These are phyloP conservation scores for Mortierella sp. DNA, from an alignment of 371 early-diverging fungal genomes.

Conservation along the genomic window DNA sequence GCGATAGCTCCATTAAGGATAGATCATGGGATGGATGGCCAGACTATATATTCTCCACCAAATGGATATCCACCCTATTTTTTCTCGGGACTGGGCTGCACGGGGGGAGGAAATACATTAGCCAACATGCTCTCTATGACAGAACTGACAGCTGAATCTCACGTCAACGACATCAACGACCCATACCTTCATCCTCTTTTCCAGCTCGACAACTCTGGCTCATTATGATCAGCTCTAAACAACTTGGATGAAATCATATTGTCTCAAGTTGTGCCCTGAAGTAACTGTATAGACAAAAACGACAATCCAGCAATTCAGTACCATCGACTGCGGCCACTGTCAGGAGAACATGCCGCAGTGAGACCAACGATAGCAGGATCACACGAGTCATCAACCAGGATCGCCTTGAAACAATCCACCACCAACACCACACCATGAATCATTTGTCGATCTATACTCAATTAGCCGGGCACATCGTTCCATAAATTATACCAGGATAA, in stretches of 20 bases:
- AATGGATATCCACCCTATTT: neutral
- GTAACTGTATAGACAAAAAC: neutral
- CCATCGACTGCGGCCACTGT: no score
- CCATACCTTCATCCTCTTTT: neutral
- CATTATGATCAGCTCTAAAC: constrained; percentile 4
- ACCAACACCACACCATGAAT: no score
- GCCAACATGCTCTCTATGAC: neutral
- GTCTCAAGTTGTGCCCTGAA: no score
- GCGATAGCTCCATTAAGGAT: constrained; percentile 14
- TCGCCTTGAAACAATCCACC: no score
- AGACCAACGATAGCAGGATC: no score
- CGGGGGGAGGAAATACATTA: neutral
- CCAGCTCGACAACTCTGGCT: neutral
- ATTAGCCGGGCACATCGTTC: neutral
- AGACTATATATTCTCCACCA: neutral
- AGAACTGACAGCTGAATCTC: neutral
- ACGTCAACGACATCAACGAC: neutral
- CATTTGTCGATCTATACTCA: neutral
- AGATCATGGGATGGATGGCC: constrained; percentile 45
- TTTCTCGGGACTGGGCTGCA: neutral
- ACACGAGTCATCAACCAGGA: no score
- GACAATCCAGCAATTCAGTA: no score
- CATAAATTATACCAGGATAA: neutral
- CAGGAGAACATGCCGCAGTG: no score
- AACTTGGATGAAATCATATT: no score